Evolutionary conservation across 768 basidiomycete species (phyloP).

Genomic region (Polyporus arcularius): DNA sequence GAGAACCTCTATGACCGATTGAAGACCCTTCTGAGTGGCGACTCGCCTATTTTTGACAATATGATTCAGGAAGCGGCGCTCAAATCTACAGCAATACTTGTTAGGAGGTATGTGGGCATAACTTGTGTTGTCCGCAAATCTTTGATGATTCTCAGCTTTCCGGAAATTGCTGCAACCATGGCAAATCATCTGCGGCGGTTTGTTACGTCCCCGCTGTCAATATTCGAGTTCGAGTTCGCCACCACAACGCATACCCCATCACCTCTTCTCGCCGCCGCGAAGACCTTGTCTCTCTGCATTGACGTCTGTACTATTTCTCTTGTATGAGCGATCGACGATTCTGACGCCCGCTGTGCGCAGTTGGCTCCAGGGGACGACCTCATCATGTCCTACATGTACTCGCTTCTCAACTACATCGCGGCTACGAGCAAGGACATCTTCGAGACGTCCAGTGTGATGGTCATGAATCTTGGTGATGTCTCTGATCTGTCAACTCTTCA

Average conservation of each 20-base stretch:
- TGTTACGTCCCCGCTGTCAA: conserved; percentile 82
- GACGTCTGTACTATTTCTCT: conserved; percentile 47
- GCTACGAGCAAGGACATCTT: conserved; percentile 78
- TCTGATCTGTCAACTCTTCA: conserved; percentile 54
- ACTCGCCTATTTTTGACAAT: conserved; percentile 79
- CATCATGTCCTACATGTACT: conserved; percentile 95
- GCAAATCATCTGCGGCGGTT: conserved; percentile 82
- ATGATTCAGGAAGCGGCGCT: conserved; percentile 89
- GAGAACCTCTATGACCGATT: conserved; percentile 68
- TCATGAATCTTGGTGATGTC: conserved; percentile 28
- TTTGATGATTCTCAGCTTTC: conserved; percentile 56
- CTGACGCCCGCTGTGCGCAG: conserved; percentile 36
- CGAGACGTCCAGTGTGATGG: conserved; percentile 48
- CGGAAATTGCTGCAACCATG: conserved; percentile 73
- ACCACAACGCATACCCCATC: conserved; percentile 74
- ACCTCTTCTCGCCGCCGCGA: conserved; percentile 82
- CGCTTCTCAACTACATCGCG: conserved; percentile 89
- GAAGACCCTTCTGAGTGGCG: conserved; percentile 74
- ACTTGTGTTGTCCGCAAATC: neutral
- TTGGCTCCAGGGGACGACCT: conserved; percentile 85
- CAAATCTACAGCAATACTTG: conserved; percentile 80
- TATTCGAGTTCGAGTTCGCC: conserved; percentile 85
- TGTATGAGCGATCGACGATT: neutral
- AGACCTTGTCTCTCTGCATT: conserved; percentile 88
- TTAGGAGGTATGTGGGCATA: conserved; percentile 62